Evolutionary conservation across 1,284 basidiomycete genomes (phyloP).

Genomic region (Boletus subluridellus): DNA sequence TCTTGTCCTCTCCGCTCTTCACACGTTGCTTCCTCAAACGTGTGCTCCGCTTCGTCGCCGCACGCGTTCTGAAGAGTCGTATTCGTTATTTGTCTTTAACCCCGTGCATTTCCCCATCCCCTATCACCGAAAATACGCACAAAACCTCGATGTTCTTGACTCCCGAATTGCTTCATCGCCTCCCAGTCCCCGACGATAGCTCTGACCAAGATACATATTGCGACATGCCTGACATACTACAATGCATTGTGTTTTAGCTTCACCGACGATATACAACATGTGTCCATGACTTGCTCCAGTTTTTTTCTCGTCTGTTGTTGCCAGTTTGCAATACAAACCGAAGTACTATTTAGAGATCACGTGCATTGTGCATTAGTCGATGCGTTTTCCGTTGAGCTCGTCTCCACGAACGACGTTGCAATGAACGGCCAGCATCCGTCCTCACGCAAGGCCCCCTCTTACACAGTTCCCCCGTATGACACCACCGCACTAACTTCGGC

Average conservation of each 20-base stretch:
- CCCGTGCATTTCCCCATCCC: constrained; percentile 24
- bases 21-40: constrained; percentile 10
- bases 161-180: constrained; percentile 20
- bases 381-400: neutral
- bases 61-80: constrained; percentile 17
- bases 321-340: neutral
- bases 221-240: constrained; percentile 35
- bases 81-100: constrained; percentile 27
- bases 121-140: constrained; percentile 28
- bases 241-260: constrained; percentile 36
- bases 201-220: constrained; percentile 29
- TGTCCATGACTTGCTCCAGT: constrained; percentile 20
- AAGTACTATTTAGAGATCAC: constrained; percentile 20
- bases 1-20: constrained; percentile 30
- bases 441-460: constrained; percentile 9
- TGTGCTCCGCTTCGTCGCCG: constrained; percentile 13
- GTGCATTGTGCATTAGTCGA: constrained; percentile 12
- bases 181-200: constrained; percentile 22
- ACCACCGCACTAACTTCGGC: constrained; percentile 31
- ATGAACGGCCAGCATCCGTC: constrained; percentile 23
- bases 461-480: constrained; percentile 19
- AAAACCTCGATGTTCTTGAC: constrained; percentile 33
- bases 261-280: constrained; percentile 33
- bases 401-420: neutral
- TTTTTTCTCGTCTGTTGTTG: constrained; percentile 8